These are phyloP conservation scores for Trichophyton benhamiae DNA, from an alignment of 2,329 filamentous ascomycete genomes.

Conservation along the genomic window DNA sequence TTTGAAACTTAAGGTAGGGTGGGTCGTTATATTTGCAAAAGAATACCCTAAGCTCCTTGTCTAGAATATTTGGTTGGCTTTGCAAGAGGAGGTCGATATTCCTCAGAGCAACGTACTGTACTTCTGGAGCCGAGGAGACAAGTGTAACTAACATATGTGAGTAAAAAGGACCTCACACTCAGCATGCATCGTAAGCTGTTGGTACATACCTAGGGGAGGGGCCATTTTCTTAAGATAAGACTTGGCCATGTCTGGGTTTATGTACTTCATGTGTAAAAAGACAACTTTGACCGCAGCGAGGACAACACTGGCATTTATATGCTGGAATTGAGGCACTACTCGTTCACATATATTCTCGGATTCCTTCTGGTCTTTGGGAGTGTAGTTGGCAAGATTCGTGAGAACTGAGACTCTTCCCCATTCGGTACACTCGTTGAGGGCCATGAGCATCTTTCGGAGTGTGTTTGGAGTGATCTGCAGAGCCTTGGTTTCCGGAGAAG, in stretches of 20 bases:
- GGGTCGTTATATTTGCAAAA: slow-evolving; percentile 99
- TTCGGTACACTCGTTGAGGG: slow-evolving; percentile 94
- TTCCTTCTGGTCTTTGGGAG: slow-evolving; percentile 78
- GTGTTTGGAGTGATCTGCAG: slow-evolving; percentile 69
- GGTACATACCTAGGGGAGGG: slow-evolving; percentile 64
- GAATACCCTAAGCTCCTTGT: slow-evolving; percentile 94
- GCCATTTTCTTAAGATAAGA: slow-evolving; percentile 98
- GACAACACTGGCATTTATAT: slow-evolving; percentile 94
- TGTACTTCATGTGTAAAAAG: slow-evolving; percentile 84
- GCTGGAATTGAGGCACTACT: slow-evolving; percentile 92
- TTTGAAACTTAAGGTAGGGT: slow-evolving; percentile 92
- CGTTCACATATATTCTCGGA: slow-evolving; percentile 96
- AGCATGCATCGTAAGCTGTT: neutral
- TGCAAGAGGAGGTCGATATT: slow-evolving; percentile 95
- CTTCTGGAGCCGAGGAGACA: slow-evolving; percentile 88
- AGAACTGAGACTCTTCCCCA: slow-evolving; percentile 95
- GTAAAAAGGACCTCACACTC: slow-evolving; percentile 4
- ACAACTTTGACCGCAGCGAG: slow-evolving; percentile 96
- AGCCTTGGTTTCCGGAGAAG: slow-evolving; percentile 79
- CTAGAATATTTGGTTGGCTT: slow-evolving; percentile 89
- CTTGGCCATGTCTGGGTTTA: slow-evolving; percentile 64
- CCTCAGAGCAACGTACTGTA: slow-evolving; percentile 89
- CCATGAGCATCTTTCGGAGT: slow-evolving; percentile 91
- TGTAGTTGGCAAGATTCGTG: slow-evolving; percentile 78
- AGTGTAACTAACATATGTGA: slow-evolving; percentile 58